Evolutionary conservation across 441 rosid species (phyloP), one percentile per base, ranked within the genome.

Genomic region (Dalechampia spathulata): DNA sequence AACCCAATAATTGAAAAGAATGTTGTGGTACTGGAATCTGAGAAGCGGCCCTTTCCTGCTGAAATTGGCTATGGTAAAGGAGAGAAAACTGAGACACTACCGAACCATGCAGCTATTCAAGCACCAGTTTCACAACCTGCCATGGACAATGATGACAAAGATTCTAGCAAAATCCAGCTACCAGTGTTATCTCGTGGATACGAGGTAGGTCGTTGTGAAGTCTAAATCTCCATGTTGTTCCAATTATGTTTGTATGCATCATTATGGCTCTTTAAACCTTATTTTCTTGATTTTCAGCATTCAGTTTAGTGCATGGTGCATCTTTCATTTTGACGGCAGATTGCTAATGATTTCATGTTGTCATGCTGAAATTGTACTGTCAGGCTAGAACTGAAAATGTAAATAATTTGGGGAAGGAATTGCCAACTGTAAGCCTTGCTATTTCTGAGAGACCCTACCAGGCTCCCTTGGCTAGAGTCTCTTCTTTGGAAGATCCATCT

Each of bases 401-500:
- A 52, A 70, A 64, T 64, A 65, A 68, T 61, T 50, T 55, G 9
- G 75, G 61, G 57, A 79, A 73, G 53, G 83, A 76, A 65, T 61
- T 72, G 25, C 68, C 73, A 52, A 76, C 76, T 43, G 39, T 62
- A 62, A 74, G 60, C 55, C 63, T 60, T 14, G 42, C 45, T 58
- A 53, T 40, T 66, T 56, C 68, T 64, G 86, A 77, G 66, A 87
- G 79, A 72, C 72, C 85, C 61, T 82, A 82, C 76, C 78, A 77
- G 63, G 82, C 97, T 42, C 93, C 97, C n/a, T 70, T 70, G 73
- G 96, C 91, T 67, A 80, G 87, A 13, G 74, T 79, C 68, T 87
- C 97, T 73, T 93, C 93, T 59, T 48, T 86, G 52, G 93, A 90
- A 77, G 80, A 85, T 69, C 81, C 87, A 45, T 72, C 78, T 56